Evolutionary conservation across 768 basidiomycete genomes (phyloP), one percentile per base, ranked within the genome.

Genomic region (Agaricus subrufescens): DNA sequence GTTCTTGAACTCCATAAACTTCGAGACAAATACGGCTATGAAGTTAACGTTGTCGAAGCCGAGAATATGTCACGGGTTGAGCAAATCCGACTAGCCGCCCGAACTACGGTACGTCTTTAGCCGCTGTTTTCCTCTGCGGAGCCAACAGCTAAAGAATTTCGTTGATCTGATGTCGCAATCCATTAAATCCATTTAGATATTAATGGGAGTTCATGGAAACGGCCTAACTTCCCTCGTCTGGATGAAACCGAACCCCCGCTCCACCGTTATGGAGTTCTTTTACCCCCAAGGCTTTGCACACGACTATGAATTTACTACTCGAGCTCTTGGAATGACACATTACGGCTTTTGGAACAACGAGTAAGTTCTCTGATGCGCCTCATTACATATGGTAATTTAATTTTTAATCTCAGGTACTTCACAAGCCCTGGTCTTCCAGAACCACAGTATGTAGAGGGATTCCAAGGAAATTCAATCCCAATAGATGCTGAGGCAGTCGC

Each of bases 121-220:
- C 27, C 27, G 46, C 23, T 58, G 10, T 8, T 34, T 45, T 23
- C 9, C 10, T 34, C 25, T 29, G 12, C 26, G 30, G 43, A 58
- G 19, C 30, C 46, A 51, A 48, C 8, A 26, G 23, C 8, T 38
- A 29, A 44, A 30, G 12, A 14, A 14, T 42, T 3, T 42, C 19
- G 19, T 15, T 19, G 19, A 42, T 19, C 19, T 42, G 40, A 19
- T 15, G 40, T 15, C 40, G n/a, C 40, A 34, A 19, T 42, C 19
- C 12, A 42, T 42, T n/a, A 14, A 14, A 42, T 42, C n/a, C 19
- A 42, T 1, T 12, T 58, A 96, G 94, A 91, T 96, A 63, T 81
- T 96, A 86, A 87, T 95, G 81, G 94, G 94, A 56, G 88, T 96
- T 14, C 94, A 96, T 63, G 94, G 94, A 9, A 96, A 97, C 65